Percentiles rank a stretch among this genome's conserved stretches.
Evolutionary conservation across 2,329 filamentous ascomycete genomes (phyloP).

Genomic region (Pezicula carpinea): DNA sequence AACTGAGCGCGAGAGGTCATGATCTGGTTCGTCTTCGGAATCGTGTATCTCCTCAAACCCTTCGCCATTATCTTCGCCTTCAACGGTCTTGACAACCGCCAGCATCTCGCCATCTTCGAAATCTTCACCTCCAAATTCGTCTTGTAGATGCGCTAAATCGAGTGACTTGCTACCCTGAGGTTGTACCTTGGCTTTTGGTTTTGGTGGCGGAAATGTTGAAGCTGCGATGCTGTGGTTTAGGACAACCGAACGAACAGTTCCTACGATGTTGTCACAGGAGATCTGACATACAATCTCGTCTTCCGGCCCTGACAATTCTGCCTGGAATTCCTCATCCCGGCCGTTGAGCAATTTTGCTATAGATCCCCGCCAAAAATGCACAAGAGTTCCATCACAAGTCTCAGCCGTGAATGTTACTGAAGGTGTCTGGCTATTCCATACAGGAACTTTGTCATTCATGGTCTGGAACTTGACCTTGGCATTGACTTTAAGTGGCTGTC

Average conservation of each 20-base stretch:
- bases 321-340: slow-evolving; percentile 52
- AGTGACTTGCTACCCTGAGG: neutral
- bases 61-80: slow-evolving; percentile 32
- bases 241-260: slow-evolving; percentile 35
- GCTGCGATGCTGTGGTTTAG: slow-evolving; percentile 28
- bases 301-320: slow-evolving; percentile 47
- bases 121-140: slow-evolving; percentile 27
- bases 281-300: slow-evolving; percentile 63
- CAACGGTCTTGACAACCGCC: slow-evolving; percentile 24
- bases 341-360: slow-evolving; percentile 59
- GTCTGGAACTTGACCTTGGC: slow-evolving; percentile 67
- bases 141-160: neutral
- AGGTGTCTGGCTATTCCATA: slow-evolving; percentile 61
- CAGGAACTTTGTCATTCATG: slow-evolving; percentile 58
- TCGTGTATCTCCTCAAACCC: slow-evolving; percentile 50
- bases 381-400: slow-evolving; percentile 61
- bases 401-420: slow-evolving; percentile 72
- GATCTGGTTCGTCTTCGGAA: slow-evolving; percentile 38
- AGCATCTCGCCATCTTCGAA: slow-evolving; percentile 40
- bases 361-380: slow-evolving; percentile 64
- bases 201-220: slow-evolving; percentile 27
- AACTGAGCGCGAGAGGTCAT: neutral
- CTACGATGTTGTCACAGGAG: slow-evolving; percentile 81
- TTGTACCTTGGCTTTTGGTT: neutral
- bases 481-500: slow-evolving; percentile 48